Percentiles rank a stretch among this genome's conserved stretches.
These are phyloP conservation scores for Teratosphaeria pseudoeucalypti DNA, from an alignment of 2,329 filamentous ascomycete species.

Conservation along the genomic window DNA sequence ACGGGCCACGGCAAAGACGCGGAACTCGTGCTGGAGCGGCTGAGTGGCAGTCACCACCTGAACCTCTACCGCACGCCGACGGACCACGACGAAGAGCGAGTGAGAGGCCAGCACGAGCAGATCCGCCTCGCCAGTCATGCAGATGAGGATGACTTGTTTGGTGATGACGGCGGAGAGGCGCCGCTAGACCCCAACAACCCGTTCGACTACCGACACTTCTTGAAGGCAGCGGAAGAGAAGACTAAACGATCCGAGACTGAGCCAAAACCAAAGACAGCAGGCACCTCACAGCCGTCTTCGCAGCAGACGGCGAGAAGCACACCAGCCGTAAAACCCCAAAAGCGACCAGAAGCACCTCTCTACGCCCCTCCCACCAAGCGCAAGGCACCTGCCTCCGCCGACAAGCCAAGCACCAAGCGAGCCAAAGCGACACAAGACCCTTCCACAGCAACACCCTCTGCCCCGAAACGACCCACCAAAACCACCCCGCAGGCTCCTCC, in stretches of 20 bases:
- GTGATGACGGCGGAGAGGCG: constrained; percentile 25
- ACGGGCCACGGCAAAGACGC: constrained; percentile 15
- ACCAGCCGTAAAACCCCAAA: constrained; percentile 6
- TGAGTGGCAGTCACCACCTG: constrained; percentile 63
- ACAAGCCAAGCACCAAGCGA: constrained; percentile 16
- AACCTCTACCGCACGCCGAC: background rate
- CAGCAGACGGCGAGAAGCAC: constrained; percentile 5
- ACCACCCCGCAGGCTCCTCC: background rate
- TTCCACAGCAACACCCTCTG: background rate
- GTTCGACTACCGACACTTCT: constrained; percentile 40
- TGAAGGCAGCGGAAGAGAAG: constrained; percentile 15
- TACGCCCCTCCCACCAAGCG: constrained; percentile 11
- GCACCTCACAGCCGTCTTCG: background rate
- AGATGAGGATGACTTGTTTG: constrained; percentile 21
- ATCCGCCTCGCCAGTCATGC: constrained; percentile 19
- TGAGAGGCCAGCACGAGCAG: background rate
- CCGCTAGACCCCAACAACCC: constrained; percentile 36
- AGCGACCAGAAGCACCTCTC: constrained; percentile 11
- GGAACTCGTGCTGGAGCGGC: constrained; percentile 51
- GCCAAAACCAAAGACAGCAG: constrained; percentile 18
- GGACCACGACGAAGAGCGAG: background rate
- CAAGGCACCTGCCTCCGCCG: constrained; percentile 9
- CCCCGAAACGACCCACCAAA: background rate
- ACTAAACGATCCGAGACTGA: constrained; percentile 7
- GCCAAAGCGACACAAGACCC: constrained; percentile 17